These are phyloP conservation scores for Ploettnerulaceae sp. DNA, from an alignment of 2,329 filamentous ascomycete genomes.

Conservation along the genomic window DNA sequence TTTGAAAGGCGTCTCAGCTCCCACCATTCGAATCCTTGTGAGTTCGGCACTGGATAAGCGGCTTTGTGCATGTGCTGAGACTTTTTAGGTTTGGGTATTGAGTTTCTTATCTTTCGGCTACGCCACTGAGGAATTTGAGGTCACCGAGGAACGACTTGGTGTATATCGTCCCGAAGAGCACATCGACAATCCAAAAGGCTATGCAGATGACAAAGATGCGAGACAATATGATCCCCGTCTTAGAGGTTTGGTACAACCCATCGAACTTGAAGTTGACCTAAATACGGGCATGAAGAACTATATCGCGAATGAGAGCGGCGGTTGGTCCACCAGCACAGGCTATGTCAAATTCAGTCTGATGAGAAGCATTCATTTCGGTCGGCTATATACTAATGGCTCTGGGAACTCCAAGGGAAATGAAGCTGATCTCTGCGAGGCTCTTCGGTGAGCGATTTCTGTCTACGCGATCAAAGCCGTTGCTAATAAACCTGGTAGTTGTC, in stretches of 20 bases:
- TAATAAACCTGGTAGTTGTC: slow-evolving; percentile 37
- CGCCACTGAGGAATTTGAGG: slow-evolving; percentile 81
- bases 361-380: slow-evolving; percentile 71
- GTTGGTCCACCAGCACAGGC: slow-evolving; percentile 85
- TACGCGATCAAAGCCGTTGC: not conserved
- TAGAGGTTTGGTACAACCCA: slow-evolving; percentile 67
- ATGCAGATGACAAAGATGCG: slow-evolving; percentile 83
- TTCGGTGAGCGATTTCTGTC: slow-evolving; percentile 41
- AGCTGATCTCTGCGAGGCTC: slow-evolving; percentile 72
- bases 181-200: slow-evolving; percentile 76
- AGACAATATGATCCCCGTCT: slow-evolving; percentile 76
- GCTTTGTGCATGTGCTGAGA: slow-evolving; percentile 11
- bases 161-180: slow-evolving; percentile 74
- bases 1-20: slow-evolving; percentile 71
- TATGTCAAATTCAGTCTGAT: slow-evolving; percentile 74
- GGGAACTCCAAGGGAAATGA: slow-evolving; percentile 58
- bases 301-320: slow-evolving; percentile 83
- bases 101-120: slow-evolving; percentile 80
- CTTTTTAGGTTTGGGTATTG: slow-evolving; percentile 63
- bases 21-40: slow-evolving; percentile 70
- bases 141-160: slow-evolving; percentile 73
- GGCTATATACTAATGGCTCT: slow-evolving; percentile 65
- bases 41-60: slow-evolving; percentile 9
- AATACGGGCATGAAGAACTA: slow-evolving; percentile 98
- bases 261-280: slow-evolving; percentile 68